A percentile compares a stretch with the other conserved stretches of the same genome.
These are phyloP conservation scores for Fusarium liriodendri DNA, from an alignment of 2,329 filamentous ascomycete genomes.

Conservation along the genomic window DNA sequence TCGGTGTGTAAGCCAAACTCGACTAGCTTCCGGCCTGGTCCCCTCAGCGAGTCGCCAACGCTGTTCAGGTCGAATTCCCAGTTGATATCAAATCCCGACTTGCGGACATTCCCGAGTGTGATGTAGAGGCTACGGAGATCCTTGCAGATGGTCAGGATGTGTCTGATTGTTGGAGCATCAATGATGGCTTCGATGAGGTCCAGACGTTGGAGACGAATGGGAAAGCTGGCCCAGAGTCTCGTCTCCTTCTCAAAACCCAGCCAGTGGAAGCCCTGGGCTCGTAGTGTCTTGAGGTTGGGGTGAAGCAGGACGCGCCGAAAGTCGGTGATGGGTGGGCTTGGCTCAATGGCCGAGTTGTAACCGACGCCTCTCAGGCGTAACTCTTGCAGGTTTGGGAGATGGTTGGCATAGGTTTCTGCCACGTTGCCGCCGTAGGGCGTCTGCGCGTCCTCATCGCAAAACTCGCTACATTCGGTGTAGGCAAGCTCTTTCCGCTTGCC, in stretches of 20 bases:
- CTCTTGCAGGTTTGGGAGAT: conserved; percentile 1
- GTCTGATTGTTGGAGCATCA: neutral
- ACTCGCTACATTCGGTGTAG: neutral
- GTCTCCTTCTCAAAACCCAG: neutral
- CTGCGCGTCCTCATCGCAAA: neutral
- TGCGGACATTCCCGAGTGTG: neutral
- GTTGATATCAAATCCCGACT: neutral
- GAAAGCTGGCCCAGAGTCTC: neutral
- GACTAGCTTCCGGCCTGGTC: neutral
- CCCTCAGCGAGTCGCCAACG: neutral
- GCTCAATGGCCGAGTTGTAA: neutral
- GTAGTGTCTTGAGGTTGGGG: neutral
- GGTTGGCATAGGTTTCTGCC: neutral
- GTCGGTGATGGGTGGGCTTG: neutral
- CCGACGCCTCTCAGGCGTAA: neutral
- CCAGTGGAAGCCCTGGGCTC: neutral
- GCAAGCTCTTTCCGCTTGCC: neutral
- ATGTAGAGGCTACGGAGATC: neutral
- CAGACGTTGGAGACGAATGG: neutral
- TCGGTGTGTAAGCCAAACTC: neutral
- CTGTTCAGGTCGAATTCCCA: neutral
- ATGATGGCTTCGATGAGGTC: neutral
- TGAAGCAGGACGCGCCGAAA: neutral
- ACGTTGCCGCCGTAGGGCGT: neutral
- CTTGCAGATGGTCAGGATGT: neutral